These are phyloP conservation scores for Cordyceps farinosa DNA, from an alignment of 2,329 filamentous ascomycete genomes.

Conservation along the genomic window DNA sequence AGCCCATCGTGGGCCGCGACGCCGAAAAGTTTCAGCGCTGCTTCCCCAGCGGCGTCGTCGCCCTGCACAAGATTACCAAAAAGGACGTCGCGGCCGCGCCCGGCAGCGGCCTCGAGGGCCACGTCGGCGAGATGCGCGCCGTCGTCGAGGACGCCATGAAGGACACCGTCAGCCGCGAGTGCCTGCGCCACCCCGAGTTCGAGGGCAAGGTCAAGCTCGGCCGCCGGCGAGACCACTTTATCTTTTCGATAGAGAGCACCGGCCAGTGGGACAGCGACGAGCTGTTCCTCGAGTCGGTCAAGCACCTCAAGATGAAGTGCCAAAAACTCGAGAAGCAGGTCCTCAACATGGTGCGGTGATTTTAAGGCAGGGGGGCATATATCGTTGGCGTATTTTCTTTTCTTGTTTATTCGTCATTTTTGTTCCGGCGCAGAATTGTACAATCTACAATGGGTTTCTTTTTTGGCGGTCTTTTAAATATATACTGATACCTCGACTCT, in stretches of 20 bases:
- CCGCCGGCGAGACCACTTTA: constrained; percentile 89
- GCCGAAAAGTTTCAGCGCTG: constrained; percentile 86
- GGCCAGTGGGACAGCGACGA: constrained; percentile 94
- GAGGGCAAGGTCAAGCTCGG: constrained; percentile 93
- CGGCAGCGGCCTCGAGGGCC: constrained; percentile 66
- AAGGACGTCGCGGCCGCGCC: constrained; percentile 60
- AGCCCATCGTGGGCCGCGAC: constrained; percentile 81
- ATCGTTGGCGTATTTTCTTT: constrained; percentile 15
- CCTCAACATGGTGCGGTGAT: constrained; percentile 57
- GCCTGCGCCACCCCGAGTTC: constrained; percentile 87
- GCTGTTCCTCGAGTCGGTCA: constrained; percentile 86
- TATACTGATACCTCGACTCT: constrained; percentile 12
- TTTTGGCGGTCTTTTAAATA: constrained; percentile 13
- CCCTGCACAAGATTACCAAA: constrained; percentile 65
- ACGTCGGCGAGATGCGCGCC: constrained; percentile 78
- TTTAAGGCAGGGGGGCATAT: background rate
- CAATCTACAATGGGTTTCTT: constrained; percentile 8
- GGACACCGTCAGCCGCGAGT: constrained; percentile 93
- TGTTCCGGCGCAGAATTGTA: constrained; percentile 15
- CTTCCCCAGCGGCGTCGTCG: constrained; percentile 87
- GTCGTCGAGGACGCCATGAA: constrained; percentile 86
- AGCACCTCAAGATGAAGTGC: constrained; percentile 82
- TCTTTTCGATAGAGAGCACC: constrained; percentile 91
- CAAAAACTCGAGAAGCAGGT: constrained; percentile 68
- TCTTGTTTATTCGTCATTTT: background rate